Evolutionary conservation across 2,329 filamentous ascomycete genomes (phyloP).

Genomic region (Aspergillus tamarii): DNA sequence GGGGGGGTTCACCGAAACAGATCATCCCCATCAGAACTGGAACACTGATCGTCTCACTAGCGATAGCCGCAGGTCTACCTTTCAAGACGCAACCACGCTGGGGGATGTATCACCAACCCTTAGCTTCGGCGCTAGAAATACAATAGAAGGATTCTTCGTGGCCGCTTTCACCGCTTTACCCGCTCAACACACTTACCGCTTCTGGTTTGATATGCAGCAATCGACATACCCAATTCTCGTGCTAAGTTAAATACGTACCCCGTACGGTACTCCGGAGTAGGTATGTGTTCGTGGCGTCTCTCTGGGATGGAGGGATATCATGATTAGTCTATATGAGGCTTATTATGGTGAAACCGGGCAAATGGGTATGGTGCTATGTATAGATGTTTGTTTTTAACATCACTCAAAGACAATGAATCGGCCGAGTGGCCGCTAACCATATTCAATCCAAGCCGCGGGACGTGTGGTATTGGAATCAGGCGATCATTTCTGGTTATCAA

Average conservation of each 20-base stretch:
- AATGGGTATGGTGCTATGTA: not conserved
- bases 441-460: not conserved
- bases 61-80: not conserved
- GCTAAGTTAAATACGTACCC: not conserved
- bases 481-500: conserved; percentile 2
- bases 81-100: conserved; percentile 1
- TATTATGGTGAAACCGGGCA: not conserved
- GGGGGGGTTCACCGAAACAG: not conserved
- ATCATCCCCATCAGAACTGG: not conserved
- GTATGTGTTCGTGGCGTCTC: not conserved
- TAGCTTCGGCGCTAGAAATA: conserved; percentile 38
- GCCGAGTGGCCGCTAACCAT: conserved; percentile 2
- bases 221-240: not conserved
- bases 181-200: conserved; percentile 4
- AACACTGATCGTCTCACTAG: conserved; percentile 5
- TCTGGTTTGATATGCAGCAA: not conserved
- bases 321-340: not conserved
- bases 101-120: conserved; percentile 20
- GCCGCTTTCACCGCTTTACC: conserved; percentile 23
- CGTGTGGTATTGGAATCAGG: conserved; percentile 1
- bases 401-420: not conserved
- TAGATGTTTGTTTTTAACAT: not conserved
- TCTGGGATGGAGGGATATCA: not conserved
- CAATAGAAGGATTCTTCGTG: conserved; percentile 33
- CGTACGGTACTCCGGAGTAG: not conserved